Evolutionary conservation across 2,329 filamentous ascomycete genomes (phyloP), one percentile per base, ranked within the genome.

Genomic region (Colletotrichum destructivum): DNA sequence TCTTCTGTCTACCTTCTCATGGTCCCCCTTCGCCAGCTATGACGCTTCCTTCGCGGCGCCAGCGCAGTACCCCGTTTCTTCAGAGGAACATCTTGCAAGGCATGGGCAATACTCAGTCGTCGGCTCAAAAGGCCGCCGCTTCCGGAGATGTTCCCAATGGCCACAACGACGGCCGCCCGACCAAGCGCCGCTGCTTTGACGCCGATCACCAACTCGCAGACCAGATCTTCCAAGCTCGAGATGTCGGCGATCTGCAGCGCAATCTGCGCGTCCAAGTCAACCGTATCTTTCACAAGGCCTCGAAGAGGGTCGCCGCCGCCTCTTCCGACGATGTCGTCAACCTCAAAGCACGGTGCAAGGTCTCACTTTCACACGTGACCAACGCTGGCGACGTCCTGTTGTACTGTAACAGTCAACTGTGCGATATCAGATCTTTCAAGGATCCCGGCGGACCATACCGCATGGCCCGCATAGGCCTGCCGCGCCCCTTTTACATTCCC

Each of bases 341-440:
- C 63, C 75, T 77, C 31, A 81, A 78, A 64, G 81, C 81, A 18
- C 81, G 84, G 21, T 87, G 84, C 79, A 85, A 82, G 69, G 76
- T 87, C 69, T 81, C 80, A 38, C 82, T 87, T 60, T 81, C 77
- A 62, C 79, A 80, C 62, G 78, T 59, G 21, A 49, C 56, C 52
- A 55, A 62, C 21, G 46, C 51, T 21, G 69, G 68, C 55, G 63
- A 72, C 4, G 67, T 42, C 46, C n/a, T 88, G 8, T 77, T 90
- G 69, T 84, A 88, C 75, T 87, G 87, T 73, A 84, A 88, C 75
- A 88, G 84, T 72, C 87, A 90, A 75, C 79, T 86, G 11, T 90
- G 88, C 79, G 84, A 84, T 54, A 80, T 90, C 72, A 85, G 82
- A 62, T 81, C 87, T 3, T 87, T 84, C 75, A 84, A 85, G 74